Evolutionary conservation across 2,329 filamentous ascomycete species (phyloP), one percentile per base, ranked within the genome.

Genomic region (Pleoardoris graminearum): DNA sequence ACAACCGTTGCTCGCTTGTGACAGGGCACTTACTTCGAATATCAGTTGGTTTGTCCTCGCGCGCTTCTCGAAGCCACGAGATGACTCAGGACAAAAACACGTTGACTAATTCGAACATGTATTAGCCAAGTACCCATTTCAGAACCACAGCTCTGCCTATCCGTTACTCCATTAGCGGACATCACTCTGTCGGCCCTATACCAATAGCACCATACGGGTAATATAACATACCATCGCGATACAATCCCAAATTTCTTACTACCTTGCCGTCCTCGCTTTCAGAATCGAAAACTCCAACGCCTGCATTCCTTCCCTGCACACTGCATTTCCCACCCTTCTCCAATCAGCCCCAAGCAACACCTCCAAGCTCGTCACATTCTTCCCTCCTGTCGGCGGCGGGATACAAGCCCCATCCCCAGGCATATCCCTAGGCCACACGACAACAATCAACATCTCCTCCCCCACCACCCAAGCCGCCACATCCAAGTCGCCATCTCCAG

Each of bases 401-500:
- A 46, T 25, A 11, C 22, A n/a, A 10, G 21, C 22, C 7, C 48
- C 50, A 4, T 19, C 27, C 14, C 57, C 37, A 38, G 53, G 50
- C 10, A 39, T 53, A 48, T 75, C 73, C 30, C 70, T 61, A n/a
- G 69, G 50, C 59, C 74, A 73, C 14, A 76, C 67, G 25, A 79
- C 55, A 27, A 71, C 71, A 36, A 79, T 57, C 44, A 79, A 60
- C 57, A 76, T 68, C 54, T 63, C 63, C 0, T 59, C 50, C 4
- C 61, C 71, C 4, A 66, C 48, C 7, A 68, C 64, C 78, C 78
- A 81, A 1, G 67, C 70, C 38, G 72, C 69, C 19, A 68, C 76
- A 71, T 80, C 77, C 3, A 77, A 53, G 53, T 36, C n/a, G 16
- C 38, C 32, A 21, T 52, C 8, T 44, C 47, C 11, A 17, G 65